phyloP scores from a whole-genome alignment of 352 stramenopile species.

The Globisporangium megalacanthum region DNA sequence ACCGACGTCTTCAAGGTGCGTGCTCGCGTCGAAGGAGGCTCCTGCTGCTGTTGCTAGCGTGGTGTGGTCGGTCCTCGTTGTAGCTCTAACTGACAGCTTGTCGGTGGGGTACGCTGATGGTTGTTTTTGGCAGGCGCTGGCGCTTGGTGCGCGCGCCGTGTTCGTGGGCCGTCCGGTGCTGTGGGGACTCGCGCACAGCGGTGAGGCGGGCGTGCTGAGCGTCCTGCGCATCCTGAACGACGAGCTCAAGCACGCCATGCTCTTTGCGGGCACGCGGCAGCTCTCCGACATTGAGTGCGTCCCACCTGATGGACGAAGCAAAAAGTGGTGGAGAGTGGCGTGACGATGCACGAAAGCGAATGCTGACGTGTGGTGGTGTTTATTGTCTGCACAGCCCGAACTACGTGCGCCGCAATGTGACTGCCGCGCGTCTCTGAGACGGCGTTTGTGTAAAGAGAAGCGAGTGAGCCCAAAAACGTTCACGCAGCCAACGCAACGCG shows the following conservation, averaged over 20 bases:
- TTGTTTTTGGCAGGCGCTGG: conserved; percentile 48
- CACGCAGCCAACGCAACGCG: not conserved
- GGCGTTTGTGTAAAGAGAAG: not conserved
- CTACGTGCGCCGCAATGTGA: conserved; percentile 26
- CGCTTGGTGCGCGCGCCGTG: conserved; percentile 91
- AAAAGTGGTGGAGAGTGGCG: too few species aligned
- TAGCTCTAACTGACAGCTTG: too few species aligned
- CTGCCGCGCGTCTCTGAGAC: conserved; percentile 12
- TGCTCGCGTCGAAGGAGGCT: not conserved
- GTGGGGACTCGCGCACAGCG: conserved; percentile 89
- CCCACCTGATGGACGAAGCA: too few species aligned
- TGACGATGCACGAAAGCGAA: too few species aligned
- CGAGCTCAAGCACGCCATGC: conserved; percentile 92
- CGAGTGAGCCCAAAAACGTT: not conserved
- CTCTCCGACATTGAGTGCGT: conserved; percentile 73
- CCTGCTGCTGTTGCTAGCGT: not conserved
- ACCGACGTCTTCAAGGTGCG: conserved; percentile 93
- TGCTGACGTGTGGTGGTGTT: not conserved
- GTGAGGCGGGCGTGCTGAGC: conserved; percentile 82
- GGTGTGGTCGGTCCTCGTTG: too few species aligned
- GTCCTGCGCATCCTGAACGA: conserved; percentile 89
- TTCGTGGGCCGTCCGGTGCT: conserved; percentile 94
- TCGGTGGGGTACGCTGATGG: not conserved
- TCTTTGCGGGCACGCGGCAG: conserved; percentile 60
- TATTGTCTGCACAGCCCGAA: conserved; percentile 15